A percentile compares a stretch with the other conserved stretches of the same genome.
phyloP scores from a whole-genome alignment of 352 stramenopile species.

The Globisporangium abappressorium region DNA sequence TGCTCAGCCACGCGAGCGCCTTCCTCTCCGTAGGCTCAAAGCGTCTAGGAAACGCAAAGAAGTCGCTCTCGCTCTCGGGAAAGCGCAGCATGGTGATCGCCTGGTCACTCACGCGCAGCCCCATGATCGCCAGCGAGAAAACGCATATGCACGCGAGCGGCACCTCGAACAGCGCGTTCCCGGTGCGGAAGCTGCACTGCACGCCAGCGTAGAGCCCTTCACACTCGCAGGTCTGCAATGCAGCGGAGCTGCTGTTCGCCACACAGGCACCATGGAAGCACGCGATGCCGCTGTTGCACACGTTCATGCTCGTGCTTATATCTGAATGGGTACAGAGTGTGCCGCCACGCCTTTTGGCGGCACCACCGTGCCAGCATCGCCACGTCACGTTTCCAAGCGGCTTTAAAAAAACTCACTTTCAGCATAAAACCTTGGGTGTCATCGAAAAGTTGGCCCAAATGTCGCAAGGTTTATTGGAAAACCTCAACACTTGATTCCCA shows the following conservation, averaged over 20 bases:
- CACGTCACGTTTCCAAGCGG: conserved; percentile 7
- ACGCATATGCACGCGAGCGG: conserved; percentile 39
- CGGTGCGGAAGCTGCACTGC: conserved; percentile 41
- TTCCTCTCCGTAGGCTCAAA: conserved; percentile 6
- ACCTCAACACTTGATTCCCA: not conserved
- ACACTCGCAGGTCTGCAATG: conserved; percentile 32
- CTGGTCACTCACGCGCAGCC: conserved; percentile 26
- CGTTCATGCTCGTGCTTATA: not conserved
- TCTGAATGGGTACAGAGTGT: not conserved
- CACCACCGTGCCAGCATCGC: not conserved
- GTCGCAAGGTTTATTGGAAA: not conserved
- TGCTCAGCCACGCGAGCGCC: not conserved
- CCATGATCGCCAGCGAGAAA: conserved; percentile 33
- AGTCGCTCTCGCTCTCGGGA: conserved; percentile 21
- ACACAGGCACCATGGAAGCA: conserved; percentile 59
- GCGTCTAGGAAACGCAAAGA: conserved; percentile 42
- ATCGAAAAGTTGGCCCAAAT: not conserved
- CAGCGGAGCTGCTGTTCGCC: conserved; percentile 11
- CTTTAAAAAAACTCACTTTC: not conserved
- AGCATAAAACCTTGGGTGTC: not conserved
- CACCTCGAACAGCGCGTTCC: conserved; percentile 51
- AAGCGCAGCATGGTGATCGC: conserved; percentile 37
- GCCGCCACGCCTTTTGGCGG: not conserved
- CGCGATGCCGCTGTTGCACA: conserved; percentile 14
- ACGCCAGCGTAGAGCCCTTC: conserved; percentile 41